A percentile compares a stretch with the other conserved stretches of the same genome.
phyloP scores from a whole-genome alignment of 192 early-diverging fungal species.

The Gigaspora rosea region DNA sequence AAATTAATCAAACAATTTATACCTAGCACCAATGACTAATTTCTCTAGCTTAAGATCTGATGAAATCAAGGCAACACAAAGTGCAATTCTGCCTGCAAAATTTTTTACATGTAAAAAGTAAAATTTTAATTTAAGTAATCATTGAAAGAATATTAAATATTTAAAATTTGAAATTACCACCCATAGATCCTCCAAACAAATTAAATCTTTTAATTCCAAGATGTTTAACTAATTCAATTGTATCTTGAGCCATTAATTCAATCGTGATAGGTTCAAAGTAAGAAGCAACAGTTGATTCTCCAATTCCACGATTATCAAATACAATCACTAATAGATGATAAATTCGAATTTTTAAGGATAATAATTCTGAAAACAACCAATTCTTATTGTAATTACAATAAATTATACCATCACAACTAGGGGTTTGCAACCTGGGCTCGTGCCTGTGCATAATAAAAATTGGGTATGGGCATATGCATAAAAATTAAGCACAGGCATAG shows the following conservation, averaged over 20 bases:
- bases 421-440: no score
- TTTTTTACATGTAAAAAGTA: neutral
- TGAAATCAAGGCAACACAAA: neutral
- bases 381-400: no score
- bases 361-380: no score
- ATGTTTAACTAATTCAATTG: slow-evolving; percentile 6
- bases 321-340: neutral
- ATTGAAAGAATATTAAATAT: neutral
- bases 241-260: slow-evolving; percentile 15
- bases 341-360: neutral
- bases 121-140: neutral
- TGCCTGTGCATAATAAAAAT: no score
- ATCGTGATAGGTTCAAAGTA: neutral
- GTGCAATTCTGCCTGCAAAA: neutral
- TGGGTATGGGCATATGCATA: no score
- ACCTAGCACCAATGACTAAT: neutral
- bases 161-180: neutral
- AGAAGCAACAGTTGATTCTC: slow-evolving; percentile 13
- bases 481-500: no score
- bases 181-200: slow-evolving; percentile 6
- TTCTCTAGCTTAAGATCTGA: slow-evolving; percentile 1
- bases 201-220: slow-evolving; percentile 7
- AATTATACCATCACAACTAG: no score
- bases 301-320: slow-evolving; percentile 11
- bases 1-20: no score